Conservation (phyloP, 441 rosid genomes). For the Croton laevigatus region DNA sequence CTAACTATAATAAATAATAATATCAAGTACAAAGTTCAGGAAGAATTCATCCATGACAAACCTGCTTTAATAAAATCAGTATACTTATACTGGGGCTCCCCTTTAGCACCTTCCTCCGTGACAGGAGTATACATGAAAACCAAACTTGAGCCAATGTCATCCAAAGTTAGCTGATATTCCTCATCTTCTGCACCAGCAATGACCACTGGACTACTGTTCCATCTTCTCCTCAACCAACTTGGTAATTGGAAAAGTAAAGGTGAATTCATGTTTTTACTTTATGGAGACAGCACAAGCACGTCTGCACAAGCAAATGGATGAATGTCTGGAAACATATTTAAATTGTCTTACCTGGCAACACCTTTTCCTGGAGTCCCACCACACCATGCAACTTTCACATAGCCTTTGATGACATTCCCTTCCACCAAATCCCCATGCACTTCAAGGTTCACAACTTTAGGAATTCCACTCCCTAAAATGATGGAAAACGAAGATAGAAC, state of each 20-base stretch:
- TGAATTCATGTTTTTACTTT: not conserved
- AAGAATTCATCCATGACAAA: constrained; percentile 23
- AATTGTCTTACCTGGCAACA: constrained; percentile 65
- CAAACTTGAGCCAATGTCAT: constrained; percentile 93
- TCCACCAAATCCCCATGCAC: constrained; percentile 84
- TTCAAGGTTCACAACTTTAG: constrained; percentile 92
- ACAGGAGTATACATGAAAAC: constrained; percentile 98
- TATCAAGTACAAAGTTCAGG: constrained; percentile 1
- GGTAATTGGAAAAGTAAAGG: constrained; percentile 15
- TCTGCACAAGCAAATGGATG: not conserved
- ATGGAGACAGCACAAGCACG: constrained; percentile 4
- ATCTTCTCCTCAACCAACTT: constrained; percentile 95
- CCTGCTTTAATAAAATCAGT: constrained; percentile 99
- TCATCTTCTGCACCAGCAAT: constrained; percentile 93
- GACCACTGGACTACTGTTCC: constrained; percentile 94
- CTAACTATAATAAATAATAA: not conserved
- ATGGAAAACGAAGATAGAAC: constrained; percentile 21
- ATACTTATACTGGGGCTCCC: constrained; percentile 95
- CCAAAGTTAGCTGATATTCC: constrained; percentile 71
- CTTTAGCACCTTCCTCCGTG: constrained; percentile 92
- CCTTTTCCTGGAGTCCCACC: constrained; percentile 97
- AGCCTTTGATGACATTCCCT: constrained; percentile 70
- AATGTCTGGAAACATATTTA: not conserved
- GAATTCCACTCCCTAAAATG: constrained; percentile 79
- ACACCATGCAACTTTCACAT: constrained; percentile 92